A percentile compares a stretch with the other conserved stretches of the same genome.
These are phyloP conservation scores for Dendrobium officinale DNA, from an alignment of 106 monocot genomes.

Conservation along the genomic window DNA sequence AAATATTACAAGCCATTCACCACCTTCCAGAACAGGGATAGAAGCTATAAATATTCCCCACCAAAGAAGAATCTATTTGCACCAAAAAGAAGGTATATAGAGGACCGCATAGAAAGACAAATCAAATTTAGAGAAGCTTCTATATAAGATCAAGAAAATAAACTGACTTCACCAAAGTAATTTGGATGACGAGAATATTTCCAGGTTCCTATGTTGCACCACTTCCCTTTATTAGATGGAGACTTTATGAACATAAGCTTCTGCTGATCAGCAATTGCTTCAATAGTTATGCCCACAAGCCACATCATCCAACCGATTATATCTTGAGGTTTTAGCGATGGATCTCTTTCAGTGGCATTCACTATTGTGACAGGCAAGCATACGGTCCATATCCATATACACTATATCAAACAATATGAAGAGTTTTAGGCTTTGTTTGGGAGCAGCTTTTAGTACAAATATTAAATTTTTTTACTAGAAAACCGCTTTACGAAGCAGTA, in stretches of 20 bases:
- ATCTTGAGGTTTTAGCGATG: slow-evolving; percentile 69
- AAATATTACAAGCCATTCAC: slow-evolving; percentile 73
- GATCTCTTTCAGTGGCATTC: slow-evolving; percentile 71
- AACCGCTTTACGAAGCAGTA: too few relatives aligned
- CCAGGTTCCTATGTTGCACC: slow-evolving; percentile 92
- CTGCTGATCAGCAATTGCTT: slow-evolving; percentile 88
- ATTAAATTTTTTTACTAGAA: too few relatives aligned
- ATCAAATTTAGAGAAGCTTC: background rate
- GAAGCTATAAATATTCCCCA: slow-evolving; percentile 95
- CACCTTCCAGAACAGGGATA: slow-evolving; percentile 68
- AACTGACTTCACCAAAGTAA: slow-evolving; percentile 94
- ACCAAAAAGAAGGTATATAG: background rate
- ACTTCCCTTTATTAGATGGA: slow-evolving; percentile 58
- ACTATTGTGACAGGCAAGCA: slow-evolving; percentile 91
- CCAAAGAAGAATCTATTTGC: slow-evolving; percentile 78
- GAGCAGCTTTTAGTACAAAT: too few relatives aligned
- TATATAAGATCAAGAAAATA: background rate
- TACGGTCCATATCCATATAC: slow-evolving; percentile 96
- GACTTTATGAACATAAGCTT: slow-evolving; percentile 81
- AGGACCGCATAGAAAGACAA: background rate
- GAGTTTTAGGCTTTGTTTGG: too few relatives aligned
- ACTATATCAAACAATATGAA: slow-evolving; percentile 30
- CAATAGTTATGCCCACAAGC: slow-evolving; percentile 56
- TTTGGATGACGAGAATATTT: slow-evolving; percentile 97
- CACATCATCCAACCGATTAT: slow-evolving; percentile 95